Evolutionary conservation across 768 basidiomycete genomes (phyloP), one percentile per base, ranked within the genome.

Genomic region (Tulasnella sp.): DNA sequence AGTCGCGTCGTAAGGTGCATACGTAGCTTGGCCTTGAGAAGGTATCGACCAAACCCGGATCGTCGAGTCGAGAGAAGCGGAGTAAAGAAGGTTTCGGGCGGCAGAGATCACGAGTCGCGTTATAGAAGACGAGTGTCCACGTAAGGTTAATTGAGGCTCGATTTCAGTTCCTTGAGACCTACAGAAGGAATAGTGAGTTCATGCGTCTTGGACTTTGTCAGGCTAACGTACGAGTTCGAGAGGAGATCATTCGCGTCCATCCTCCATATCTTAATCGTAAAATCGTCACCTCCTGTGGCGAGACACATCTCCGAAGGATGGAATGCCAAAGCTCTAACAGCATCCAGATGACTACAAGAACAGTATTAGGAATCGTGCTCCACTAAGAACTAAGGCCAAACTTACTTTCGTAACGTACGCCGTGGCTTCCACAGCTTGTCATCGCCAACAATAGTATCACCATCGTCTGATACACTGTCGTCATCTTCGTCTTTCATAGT

Each of bases 271-370:
- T 99, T 99, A 70, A 98, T 89, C 7, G 94, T 95, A 78, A 88
- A 92, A 78, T 99, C 97, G 78, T 98, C 96, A 35, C 95, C 93
- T 29, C 90, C 97, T 62, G 91, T 94, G n/a, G 91, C 95, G 69
- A 98, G 82, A 77, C 89, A 89, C 59, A 94, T 81, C 75, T 93
- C 92, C 40, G 83, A 89, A 1, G 92, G 92, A 77, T 94, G 92
- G 85, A 97, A 96, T 0, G 92, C 89, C 29, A 98, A 83, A 7
- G 92, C 89, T 69, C 95, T 88, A 44, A 97, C 94, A 16, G 93
- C 89, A 79, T 98, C 96, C 74, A 99, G 83, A 80, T 99, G 97
- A 79, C 94, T 96, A 73, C 62, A 74, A 73, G 67, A 32, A 71
- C 67, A 32, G 22, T 17, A 29, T 62, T 19, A 70, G 62, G 39